Evolutionary conservation across 345 rosid genomes (phyloP), one percentile per base, ranked within the genome.

Genomic region (Bretschneidera sinensis): DNA sequence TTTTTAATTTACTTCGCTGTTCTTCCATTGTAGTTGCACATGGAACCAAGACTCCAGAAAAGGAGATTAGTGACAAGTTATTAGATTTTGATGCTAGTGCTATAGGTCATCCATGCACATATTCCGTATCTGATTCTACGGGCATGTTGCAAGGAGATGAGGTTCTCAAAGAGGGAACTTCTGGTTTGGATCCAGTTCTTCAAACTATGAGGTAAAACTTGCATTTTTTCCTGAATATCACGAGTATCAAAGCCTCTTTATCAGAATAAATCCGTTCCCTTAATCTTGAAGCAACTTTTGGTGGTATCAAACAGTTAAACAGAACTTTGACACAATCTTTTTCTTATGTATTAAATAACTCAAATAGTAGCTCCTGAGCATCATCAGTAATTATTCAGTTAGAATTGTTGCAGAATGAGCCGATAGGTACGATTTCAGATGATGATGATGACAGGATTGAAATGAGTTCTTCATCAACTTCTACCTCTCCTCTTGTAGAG

Each of bases 351-450:
- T 57, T 22, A 39, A 35, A 49, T 9, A 31, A 54, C 2, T 34
- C 16, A 54, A 43, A 48, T 31, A 35, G 6, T 17, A 10, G 23
- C 23, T 64, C 34, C 43, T 64, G 51, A 56, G 24, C 24, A 19
- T 55, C 51, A 50, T 49, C 33, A 21, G 15, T 67, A 24, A 62
- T 53, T 67, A 31, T 33, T 74, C 21, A 50, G 62, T 61, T 54
- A 53, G 55, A 64, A 20, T 73, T 62, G 62, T 74, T 67, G 66
- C 79, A 79, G 79, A 66, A 65, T 54, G 64, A 59, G 59, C 48
- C 50, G 56, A 55, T 54, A 48, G 63, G 22, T 51, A 31, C 28
- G 17, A 56, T 63, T 54, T 69, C 58, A 19, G 73, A 70, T 60
- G 71, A 69, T 22, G 67, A 71, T 9, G 10, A 2, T 54, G 15